Evolutionary conservation across 495 filamentous ascomycete species (phyloP).

Genomic region (Daldinia caldariorum): DNA sequence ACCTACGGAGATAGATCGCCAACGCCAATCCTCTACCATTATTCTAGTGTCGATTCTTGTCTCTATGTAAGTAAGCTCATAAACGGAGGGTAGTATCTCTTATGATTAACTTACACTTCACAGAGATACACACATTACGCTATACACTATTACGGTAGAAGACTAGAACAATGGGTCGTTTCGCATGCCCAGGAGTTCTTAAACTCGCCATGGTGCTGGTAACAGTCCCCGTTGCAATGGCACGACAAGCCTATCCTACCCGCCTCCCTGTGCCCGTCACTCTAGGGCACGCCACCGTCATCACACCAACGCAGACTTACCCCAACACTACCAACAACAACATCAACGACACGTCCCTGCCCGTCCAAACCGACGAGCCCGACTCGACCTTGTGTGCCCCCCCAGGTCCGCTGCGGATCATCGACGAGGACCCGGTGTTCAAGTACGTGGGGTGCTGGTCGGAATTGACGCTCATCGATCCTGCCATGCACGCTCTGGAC

Average conservation of each 20-base stretch:
- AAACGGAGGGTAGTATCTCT: not conserved
- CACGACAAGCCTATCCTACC: not conserved
- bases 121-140: not conserved
- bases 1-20: not conserved
- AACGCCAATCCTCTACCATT: not conserved
- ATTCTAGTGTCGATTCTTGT: not conserved
- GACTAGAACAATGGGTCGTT: slow-evolving; percentile 22
- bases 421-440: slow-evolving; percentile 43
- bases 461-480: slow-evolving; percentile 53
- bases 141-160: not conserved
- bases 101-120: not conserved
- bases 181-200: not conserved
- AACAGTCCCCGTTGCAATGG: not conserved
- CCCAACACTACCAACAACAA: too few species aligned
- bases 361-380: not conserved
- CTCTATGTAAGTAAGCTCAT: not conserved
- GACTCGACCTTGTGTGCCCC: slow-evolving; percentile 6
- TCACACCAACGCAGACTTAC: not conserved
- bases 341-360: not conserved
- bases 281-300: not conserved
- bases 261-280: not conserved
- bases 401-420: slow-evolving; percentile 14
- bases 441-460: slow-evolving; percentile 61
- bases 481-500: slow-evolving; percentile 47
- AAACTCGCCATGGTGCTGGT: slow-evolving; percentile 18